Base-by-base conservation (phyloP, 2,329 filamentous ascomycete genomes). In the Cladosporium sp. region DNA sequence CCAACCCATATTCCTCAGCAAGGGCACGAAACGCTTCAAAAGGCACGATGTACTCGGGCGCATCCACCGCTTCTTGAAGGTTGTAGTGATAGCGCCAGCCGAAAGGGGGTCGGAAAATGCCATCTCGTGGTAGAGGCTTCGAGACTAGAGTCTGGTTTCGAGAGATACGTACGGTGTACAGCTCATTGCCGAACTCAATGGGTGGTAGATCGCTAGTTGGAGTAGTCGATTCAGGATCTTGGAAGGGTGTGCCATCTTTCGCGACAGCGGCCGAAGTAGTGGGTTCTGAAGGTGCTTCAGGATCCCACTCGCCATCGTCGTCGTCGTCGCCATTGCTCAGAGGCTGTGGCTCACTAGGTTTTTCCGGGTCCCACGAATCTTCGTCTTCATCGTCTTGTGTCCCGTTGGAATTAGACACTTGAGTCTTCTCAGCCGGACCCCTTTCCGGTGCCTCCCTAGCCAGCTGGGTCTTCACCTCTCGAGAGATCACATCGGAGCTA, bases 81-180 rank as follows among this genome's bases (percentile, higher is more conserved):
- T 91, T 96, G 78, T 96, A 99, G 70, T 86, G 96, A 77, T 99
- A 99, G 74, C 94, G 96, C 92, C 94, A 97, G 50, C 93, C 94
- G 70, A 91, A 97, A 0, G 94, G 91, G 4, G 94, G 94, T 4
- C 94, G 86, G 77, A 99, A 99, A 32, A 94, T 81, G 54, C 94
- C 94, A 70, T 97, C 91, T 19, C 85, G 80, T 4, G 92, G 91
- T 0, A 73, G 59, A 15, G 67, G 63, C 40, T 66, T 65, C 6
- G 90, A 91, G 28, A 62, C 61, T 9, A 69, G 57, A 35, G 66
- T 60, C 59, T 70, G 69, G 68, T 87, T 82, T 20, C 88, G 88
- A 0, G 91, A 90, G 69, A 99, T 97, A 49, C 89, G 86, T 53
- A 99, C 91, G 19, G 86, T 85, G 74, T 97, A 99, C 70, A 97